Evolutionary conservation across 495 filamentous ascomycete genomes (phyloP), one percentile per base, ranked within the genome.

Genomic region (Hypoxylon fuscum): DNA sequence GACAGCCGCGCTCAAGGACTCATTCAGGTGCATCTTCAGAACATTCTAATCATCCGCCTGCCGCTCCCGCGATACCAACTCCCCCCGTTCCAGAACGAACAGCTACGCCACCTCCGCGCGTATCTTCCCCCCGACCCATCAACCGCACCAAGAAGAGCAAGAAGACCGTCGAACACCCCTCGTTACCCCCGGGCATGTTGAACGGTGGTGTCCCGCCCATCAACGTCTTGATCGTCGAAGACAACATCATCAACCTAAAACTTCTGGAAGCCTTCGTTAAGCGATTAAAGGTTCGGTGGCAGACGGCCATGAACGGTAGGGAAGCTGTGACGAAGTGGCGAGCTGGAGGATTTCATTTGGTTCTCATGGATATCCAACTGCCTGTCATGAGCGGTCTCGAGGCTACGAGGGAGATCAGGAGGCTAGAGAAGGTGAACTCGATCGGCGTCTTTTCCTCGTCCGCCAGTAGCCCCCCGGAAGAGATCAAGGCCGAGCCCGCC

Each of bases 321-420:
- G 93, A 96, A 51, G 96, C 95, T 2, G 94, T 98, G 7, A 85
- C 82, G 34, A 97, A 96, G 76, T 98, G 95, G 95, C 85, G 90
- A 11, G 80, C 85, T 11, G 95, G 95, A 25, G 95, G 95, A n/a
- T 98, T 96, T 68, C 95, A 98, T 76, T 77, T 98, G 59, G 95
- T 98, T 22, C 76, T 98, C 52, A 98, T 98, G 95, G 95, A 98
- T 73, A 98, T 98, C 65, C 95, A 98, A 69, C 79, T 98, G 50
- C 95, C 95, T 1, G 90, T 98, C 55, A 98, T 98, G 95, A 96
- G 87, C 66, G 95, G 95, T 1, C 74, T 98, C 51, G 92, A 97
- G 49, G 95, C 95, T n/a, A 98, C 95, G 0, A 93, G 93, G 64
- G 95, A 98, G 78, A 98, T 98, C 44, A 83, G 95, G 58, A 79